A percentile compares a stretch with the other conserved stretches of the same genome.
These are phyloP conservation scores for Condylostoma magnum DNA, from an alignment of 169 alveolate genomes.

Conservation along the genomic window DNA sequence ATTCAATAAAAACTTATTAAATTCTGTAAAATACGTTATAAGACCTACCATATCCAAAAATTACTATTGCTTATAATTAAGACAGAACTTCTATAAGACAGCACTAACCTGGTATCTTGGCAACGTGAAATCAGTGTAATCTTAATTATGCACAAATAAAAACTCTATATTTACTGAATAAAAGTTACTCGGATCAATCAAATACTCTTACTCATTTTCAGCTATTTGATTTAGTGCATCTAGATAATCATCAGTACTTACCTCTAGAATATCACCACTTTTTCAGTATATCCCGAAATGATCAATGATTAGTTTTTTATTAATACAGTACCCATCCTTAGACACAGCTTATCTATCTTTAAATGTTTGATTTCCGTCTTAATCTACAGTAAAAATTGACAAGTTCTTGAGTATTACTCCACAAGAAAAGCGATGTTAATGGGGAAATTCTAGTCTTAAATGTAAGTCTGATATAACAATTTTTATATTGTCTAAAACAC, in stretches of 20 bases:
- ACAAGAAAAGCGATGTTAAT: conserved; percentile 8
- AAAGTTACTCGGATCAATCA: conserved; percentile 16
- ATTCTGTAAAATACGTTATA: conserved; percentile 5
- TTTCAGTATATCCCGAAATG: conserved; percentile 14
- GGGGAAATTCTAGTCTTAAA: not conserved
- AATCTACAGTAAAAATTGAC: not conserved
- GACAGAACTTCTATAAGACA: not conserved
- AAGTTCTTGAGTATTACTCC: conserved; percentile 15
- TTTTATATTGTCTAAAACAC: conserved; percentile 23
- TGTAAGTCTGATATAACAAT: conserved; percentile 17
- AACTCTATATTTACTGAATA: conserved; percentile 11
- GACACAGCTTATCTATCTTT: not conserved
- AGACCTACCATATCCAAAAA: conserved; percentile 7
- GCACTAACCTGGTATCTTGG: not conserved
- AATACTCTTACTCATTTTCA: not conserved
- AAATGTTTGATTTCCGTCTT: conserved; percentile 19
- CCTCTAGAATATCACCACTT: not conserved
- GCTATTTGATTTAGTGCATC: not conserved
- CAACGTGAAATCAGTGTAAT: not conserved
- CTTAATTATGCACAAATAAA: conserved; percentile 13
- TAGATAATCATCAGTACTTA: not conserved
- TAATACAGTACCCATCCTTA: not conserved
- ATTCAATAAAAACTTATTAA: conserved; percentile 12
- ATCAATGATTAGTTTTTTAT: not conserved
- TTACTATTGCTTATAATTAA: not conserved